These are phyloP conservation scores for Pleurotus cornucopiae DNA, from an alignment of 768 basidiomycete species.

Conservation along the genomic window DNA sequence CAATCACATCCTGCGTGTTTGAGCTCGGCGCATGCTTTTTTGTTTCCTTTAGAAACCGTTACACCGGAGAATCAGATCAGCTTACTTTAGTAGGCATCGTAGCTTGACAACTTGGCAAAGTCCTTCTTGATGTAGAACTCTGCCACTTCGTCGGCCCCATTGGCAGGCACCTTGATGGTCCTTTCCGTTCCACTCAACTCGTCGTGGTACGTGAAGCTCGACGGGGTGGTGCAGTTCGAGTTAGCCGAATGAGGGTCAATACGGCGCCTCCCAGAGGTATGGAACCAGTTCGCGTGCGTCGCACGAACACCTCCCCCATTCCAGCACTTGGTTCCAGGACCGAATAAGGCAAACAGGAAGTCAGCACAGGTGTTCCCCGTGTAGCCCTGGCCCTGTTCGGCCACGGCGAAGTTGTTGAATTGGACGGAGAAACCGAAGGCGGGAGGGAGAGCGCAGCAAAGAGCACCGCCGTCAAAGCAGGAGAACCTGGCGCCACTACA, in stretches of 20 bases:
- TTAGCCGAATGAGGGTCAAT: background rate
- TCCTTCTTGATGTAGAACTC: background rate
- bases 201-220: background rate
- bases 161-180: background rate
- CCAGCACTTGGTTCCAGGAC: constrained; percentile 14
- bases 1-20: no score
- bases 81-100: background rate
- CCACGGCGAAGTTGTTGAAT: constrained; percentile 13
- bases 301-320: constrained; percentile 13
- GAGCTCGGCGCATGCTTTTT: no score
- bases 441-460: constrained; percentile 14
- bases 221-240: background rate
- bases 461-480: constrained; percentile 11
- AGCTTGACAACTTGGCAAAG: background rate
- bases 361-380: constrained; percentile 6
- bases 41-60: no score
- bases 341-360: constrained; percentile 13
- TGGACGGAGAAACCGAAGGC: constrained; percentile 13
- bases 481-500: constrained; percentile 12
- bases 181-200: background rate
- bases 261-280: background rate
- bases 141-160: background rate
- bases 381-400: constrained; percentile 14
- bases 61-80: no score
- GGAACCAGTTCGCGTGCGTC: background rate